Base-by-base conservation (phyloP, 805 yeast genomes). In the Yarrowia bubula region DNA sequence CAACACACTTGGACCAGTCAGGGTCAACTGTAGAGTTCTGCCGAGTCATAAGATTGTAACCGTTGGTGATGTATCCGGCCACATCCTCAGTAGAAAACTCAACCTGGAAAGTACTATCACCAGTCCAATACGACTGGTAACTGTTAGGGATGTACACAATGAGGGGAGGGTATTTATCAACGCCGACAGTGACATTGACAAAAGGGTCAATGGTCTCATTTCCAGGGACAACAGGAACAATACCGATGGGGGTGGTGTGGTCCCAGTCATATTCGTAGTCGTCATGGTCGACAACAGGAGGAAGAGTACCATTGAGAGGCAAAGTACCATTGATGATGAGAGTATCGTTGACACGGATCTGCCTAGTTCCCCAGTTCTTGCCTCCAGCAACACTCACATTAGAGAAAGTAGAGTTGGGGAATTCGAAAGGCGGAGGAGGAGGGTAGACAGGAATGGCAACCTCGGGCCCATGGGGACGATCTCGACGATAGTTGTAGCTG, bases 111-210 rank as follows among this genome's bases (percentile, higher is more conserved):
- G 96, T 89, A 3, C 89, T 83, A n/a, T 86, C 82, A 74, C 90
- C 90, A 18, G 93, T 83, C 72, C 77, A 76, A 72, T 74, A 87
- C 41, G 86, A 78, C 74, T 83, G 84, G 47, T 88, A 87, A 64
- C 89, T 75, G 74, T 90, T 90, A 47, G 92, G 92, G 66, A 84
- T 80, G 73, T 88, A 90, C n/a, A 90, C 84, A 43, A 90, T 80
- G 66, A 90, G 79, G 1, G 96, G 96, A 32, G 92, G 90, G 48
- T 46, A 71, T 76, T 83, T 72, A 55, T 71, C 72, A 22, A 73
- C 74, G 33, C 74, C 77, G 72, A 85, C 92, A 9, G 96, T 96
- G 64, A 90, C 92, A 69, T 88, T 83, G 9, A 96, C 96, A 80
- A 88, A 89, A 1, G 86, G 78, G 22, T 88, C 82, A 53, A n/a